Conservation (phyloP, 2,329 filamentous ascomycete species). For the Ophiosphaerella herpotricha region DNA sequence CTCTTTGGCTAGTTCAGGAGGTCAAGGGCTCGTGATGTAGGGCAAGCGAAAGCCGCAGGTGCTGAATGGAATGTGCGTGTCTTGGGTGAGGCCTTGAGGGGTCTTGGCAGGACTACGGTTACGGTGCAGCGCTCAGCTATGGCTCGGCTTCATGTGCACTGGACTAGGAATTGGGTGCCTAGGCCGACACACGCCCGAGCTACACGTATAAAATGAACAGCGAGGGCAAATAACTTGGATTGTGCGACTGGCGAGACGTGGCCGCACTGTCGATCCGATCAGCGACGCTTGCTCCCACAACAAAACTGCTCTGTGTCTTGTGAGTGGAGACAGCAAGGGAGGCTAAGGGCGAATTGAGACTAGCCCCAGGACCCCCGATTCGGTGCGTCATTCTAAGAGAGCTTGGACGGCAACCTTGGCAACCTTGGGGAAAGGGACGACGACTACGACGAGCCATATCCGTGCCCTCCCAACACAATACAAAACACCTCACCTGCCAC, state of each 20-base stretch:
- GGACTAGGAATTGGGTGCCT: not conserved
- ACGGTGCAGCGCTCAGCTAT: not conserved
- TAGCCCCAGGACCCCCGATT: not conserved
- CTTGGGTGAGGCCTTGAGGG: slow-evolving; percentile 2
- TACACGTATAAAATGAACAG: not conserved
- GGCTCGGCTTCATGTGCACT: slow-evolving; percentile 6
- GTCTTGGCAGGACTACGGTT: slow-evolving; percentile 9
- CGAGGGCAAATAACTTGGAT: not conserved
- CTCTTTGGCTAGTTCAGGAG: slow-evolving; percentile 4
- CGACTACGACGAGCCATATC: slow-evolving; percentile 7
- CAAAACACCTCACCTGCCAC: not conserved
- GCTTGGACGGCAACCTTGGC: slow-evolving; percentile 15
- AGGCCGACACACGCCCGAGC: too few relatives aligned
- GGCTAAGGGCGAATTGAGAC: not conserved
- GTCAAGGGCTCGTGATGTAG: slow-evolving; percentile 5
- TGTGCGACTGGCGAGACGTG: not conserved
- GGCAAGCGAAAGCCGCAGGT: slow-evolving; percentile 6
- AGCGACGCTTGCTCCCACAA: too few relatives aligned
- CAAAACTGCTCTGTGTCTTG: not conserved
- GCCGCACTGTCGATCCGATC: not conserved
- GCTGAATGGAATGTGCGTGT: not conserved
- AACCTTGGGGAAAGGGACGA: slow-evolving; percentile 1
- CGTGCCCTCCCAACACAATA: slow-evolving; percentile 8
- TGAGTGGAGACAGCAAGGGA: not conserved
- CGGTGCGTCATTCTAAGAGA: slow-evolving; percentile 27